These are phyloP conservation scores for Pneumocystis wakefieldiae DNA, from an alignment of 1,139 yeast genomes.

Conservation along the genomic window DNA sequence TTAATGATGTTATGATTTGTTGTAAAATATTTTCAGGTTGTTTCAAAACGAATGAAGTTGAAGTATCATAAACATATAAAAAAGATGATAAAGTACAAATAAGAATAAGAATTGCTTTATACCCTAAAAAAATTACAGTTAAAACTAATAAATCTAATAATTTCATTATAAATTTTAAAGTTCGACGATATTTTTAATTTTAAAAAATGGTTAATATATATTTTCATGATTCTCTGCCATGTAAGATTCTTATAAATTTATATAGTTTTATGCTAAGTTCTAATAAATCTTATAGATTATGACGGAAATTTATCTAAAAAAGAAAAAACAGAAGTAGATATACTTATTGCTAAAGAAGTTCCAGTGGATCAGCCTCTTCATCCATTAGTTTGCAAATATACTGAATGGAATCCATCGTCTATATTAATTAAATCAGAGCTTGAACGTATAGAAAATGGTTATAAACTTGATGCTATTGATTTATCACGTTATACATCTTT, in stretches of 20 bases:
- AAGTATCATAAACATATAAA: background rate
- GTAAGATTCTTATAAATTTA: background rate
- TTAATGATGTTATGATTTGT: conserved; percentile 2
- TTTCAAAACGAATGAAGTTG: background rate
- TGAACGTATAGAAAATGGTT: background rate
- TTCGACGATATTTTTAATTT: background rate
- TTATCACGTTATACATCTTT: conserved; percentile 1
- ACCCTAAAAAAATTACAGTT: background rate
- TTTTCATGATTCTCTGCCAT: background rate
- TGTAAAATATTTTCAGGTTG: background rate
- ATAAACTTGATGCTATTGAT: conserved; percentile 1
- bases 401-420: background rate
- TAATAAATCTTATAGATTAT: background rate
- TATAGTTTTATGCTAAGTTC: background rate
- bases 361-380: background rate
- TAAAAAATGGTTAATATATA: background rate
- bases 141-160: background rate
- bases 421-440: background rate
- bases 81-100: background rate
- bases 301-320: background rate
- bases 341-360: background rate
- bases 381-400: background rate
- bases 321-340: background rate
- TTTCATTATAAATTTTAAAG: background rate
- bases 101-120: background rate